Conservation (phyloP, 345 rosid genomes). For the Lagerstroemia speciosa region DNA sequence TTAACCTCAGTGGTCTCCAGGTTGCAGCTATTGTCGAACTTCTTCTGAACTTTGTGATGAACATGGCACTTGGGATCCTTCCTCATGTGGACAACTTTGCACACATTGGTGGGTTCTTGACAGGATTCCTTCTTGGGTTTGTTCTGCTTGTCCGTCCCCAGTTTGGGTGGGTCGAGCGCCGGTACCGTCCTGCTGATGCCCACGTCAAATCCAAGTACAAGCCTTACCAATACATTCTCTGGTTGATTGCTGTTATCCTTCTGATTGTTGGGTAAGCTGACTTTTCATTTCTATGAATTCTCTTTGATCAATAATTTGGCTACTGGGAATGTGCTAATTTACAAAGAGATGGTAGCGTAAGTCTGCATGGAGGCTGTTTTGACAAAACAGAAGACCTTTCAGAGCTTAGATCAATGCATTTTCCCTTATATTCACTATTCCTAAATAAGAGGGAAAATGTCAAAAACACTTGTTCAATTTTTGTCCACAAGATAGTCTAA, state of each 20-base stretch:
- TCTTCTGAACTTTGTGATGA: conserved; percentile 28
- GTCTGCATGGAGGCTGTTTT: too few species aligned
- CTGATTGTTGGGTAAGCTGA: conserved; percentile 56
- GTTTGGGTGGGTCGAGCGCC: conserved; percentile 55
- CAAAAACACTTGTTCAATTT: too few species aligned
- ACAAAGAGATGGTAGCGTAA: too few species aligned
- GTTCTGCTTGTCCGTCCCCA: conserved; percentile 39
- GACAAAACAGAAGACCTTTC: too few species aligned
- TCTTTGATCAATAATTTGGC: not conserved
- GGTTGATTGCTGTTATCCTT: conserved; percentile 31
- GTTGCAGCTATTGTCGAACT: conserved; percentile 39
- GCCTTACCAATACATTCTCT: conserved; percentile 62
- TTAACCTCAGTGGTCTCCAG: conserved; percentile 18
- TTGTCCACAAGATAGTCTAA: too few species aligned
- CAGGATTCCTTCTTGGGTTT: conserved; percentile 42
- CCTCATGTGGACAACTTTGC: conserved; percentile 96
- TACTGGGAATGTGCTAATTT: not conserved
- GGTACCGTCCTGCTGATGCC: conserved; percentile 33
- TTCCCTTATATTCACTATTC: too few species aligned
- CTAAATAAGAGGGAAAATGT: too few species aligned
- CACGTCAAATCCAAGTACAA: conserved; percentile 56
- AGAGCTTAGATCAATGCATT: too few species aligned
- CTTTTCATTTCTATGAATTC: not conserved
- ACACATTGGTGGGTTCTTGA: conserved; percentile 49
- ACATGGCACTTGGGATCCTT: conserved; percentile 59